A percentile compares a stretch with the other conserved stretches of the same genome.
Evolutionary conservation across 371 early-diverging fungal species (phyloP).

Genomic region (Dichotomocladium elegans): DNA sequence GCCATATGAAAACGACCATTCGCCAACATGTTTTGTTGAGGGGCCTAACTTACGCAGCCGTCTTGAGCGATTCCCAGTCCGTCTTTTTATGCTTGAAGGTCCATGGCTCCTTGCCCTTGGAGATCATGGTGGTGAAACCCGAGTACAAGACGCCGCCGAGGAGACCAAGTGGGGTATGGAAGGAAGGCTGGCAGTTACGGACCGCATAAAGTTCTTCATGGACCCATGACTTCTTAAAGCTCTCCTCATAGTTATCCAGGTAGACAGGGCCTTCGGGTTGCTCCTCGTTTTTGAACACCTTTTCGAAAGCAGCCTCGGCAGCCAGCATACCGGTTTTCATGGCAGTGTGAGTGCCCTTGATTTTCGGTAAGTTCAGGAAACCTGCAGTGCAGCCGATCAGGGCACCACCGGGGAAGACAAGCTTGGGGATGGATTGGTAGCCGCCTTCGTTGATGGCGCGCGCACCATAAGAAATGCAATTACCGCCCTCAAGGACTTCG

Average conservation of each 20-base stretch:
- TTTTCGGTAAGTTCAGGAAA: slow-evolving; percentile 96
- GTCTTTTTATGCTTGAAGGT: slow-evolving; percentile 89
- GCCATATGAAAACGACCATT: too few relatives aligned
- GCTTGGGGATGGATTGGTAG: slow-evolving; percentile 88
- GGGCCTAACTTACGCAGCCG: slow-evolving; percentile 49
- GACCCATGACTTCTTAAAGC: slow-evolving; percentile 87
- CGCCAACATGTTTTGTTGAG: background rate
- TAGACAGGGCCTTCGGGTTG: slow-evolving; percentile 33
- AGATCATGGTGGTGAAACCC: slow-evolving; percentile 84
- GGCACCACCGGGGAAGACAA: slow-evolving; percentile 95
- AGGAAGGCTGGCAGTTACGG: slow-evolving; percentile 92
- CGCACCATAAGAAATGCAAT: slow-evolving; percentile 92
- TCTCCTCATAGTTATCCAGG: slow-evolving; percentile 77
- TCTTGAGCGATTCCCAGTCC: slow-evolving; percentile 78
- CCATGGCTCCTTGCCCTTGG: slow-evolving; percentile 91
- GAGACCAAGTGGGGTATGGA: slow-evolving; percentile 87
- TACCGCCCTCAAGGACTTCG: slow-evolving; percentile 86
- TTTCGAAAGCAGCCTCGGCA: slow-evolving; percentile 81
- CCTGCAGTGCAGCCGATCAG: slow-evolving; percentile 97
- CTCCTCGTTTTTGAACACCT: slow-evolving; percentile 47
- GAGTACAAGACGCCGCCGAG: slow-evolving; percentile 86
- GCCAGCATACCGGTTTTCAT: slow-evolving; percentile 95
- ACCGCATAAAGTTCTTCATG: slow-evolving; percentile 89
- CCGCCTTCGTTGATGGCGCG: slow-evolving; percentile 97
- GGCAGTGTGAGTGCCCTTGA: slow-evolving; percentile 98